These are phyloP conservation scores for Suhomyces terraborum DNA, from an alignment of 1,139 yeast species.

Conservation along the genomic window DNA sequence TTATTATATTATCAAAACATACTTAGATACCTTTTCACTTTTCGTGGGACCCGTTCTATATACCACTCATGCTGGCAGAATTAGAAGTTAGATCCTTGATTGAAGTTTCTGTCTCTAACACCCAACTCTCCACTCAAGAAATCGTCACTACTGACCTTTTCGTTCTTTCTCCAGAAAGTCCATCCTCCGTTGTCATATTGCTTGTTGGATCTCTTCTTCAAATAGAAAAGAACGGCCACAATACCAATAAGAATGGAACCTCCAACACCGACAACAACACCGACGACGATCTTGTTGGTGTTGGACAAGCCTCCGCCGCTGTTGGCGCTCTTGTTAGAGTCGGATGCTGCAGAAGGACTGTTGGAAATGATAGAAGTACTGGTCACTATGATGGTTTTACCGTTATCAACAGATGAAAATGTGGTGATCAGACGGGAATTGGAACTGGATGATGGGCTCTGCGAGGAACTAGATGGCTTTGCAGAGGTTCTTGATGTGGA, in stretches of 20 bases:
- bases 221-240: constrained; percentile 36
- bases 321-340: constrained; percentile 14
- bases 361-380: constrained; percentile 34
- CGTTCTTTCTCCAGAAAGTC: constrained; percentile 56
- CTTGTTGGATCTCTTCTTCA: constrained; percentile 36
- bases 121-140: constrained; percentile 63
- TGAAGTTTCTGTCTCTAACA: constrained; percentile 46
- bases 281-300: constrained; percentile 50
- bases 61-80: not conserved
- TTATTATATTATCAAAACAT: constrained; percentile 4
- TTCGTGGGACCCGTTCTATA: constrained; percentile 1
- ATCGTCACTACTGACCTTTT: constrained; percentile 53
- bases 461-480: no score
- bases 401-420: constrained; percentile 36
- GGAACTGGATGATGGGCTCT: no score
- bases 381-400: constrained; percentile 43
- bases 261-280: constrained; percentile 55
- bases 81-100: constrained; percentile 49
- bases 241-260: constrained; percentile 46
- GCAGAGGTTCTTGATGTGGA: constrained; percentile 1
- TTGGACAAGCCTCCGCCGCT: constrained; percentile 37
- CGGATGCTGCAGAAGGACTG: constrained; percentile 32
- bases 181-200: constrained; percentile 40
- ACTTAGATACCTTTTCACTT: not conserved
- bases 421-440: constrained; percentile 27